Evolutionary conservation across 164 flowering plant species (phyloP).

Genomic region (Cinnamomum micranthum): DNA sequence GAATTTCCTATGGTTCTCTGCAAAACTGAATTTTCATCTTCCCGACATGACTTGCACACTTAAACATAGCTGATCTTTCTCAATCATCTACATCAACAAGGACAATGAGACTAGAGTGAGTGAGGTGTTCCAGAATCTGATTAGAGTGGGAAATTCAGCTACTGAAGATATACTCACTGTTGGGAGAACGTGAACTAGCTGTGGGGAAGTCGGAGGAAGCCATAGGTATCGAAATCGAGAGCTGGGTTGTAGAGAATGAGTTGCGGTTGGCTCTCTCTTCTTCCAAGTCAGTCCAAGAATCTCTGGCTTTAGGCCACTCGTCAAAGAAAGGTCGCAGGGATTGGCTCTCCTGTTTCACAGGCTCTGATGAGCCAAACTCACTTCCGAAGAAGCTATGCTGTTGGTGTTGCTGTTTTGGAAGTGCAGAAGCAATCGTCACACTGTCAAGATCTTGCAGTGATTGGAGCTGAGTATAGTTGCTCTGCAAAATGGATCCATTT

Average conservation of each 20-base stretch:
- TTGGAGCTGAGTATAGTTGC: constrained; percentile 36
- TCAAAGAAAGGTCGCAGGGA: constrained; percentile 75
- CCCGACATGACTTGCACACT: not conserved
- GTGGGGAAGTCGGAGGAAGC: constrained; percentile 38
- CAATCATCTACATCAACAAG: constrained; percentile 32
- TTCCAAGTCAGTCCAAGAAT: constrained; percentile 41
- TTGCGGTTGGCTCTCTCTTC: constrained; percentile 29
- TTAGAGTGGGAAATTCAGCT: not conserved
- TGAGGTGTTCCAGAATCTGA: not conserved
- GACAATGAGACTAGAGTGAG: not conserved
- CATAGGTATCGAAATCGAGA: constrained; percentile 68
- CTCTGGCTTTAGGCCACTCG: constrained; percentile 58
- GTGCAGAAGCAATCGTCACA: constrained; percentile 16
- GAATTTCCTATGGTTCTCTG: not conserved
- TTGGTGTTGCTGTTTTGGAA: constrained; percentile 36
- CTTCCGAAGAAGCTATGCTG: constrained; percentile 52
- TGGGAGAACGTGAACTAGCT: constrained; percentile 51
- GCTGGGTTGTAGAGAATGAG: constrained; percentile 69
- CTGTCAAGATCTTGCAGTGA: constrained; percentile 27
- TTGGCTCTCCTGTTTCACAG: constrained; percentile 53
- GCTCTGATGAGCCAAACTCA: constrained; percentile 37
- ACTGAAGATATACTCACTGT: constrained; percentile 36
- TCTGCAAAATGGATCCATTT: constrained; percentile 41
- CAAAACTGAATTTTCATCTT: not conserved
- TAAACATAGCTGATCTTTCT: not conserved